Conservation (phyloP, 495 filamentous ascomycete genomes). For the Penicillium tannophilum region DNA sequence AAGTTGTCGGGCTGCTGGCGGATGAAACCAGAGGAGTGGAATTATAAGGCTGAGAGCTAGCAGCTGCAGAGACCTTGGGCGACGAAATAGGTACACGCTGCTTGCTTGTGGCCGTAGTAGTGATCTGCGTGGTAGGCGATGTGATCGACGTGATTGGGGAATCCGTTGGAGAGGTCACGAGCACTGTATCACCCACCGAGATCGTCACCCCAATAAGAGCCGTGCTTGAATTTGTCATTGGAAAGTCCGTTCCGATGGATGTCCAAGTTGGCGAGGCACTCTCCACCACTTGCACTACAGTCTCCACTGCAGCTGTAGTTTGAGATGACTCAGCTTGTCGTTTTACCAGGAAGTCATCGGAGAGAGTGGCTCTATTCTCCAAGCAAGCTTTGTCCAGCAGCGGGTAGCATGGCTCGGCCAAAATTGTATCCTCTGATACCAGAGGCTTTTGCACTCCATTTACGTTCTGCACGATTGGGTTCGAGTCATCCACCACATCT, state of each 20-base stretch:
- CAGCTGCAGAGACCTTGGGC: slow-evolving; percentile 9
- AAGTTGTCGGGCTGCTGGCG: slow-evolving; percentile 16
- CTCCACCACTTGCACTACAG: slow-evolving; percentile 26
- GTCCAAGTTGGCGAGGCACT: slow-evolving; percentile 23
- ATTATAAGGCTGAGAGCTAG: slow-evolving; percentile 9
- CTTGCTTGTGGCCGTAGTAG: slow-evolving; percentile 10
- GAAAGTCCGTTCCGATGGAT: slow-evolving; percentile 16
- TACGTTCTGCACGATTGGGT: slow-evolving; percentile 1
- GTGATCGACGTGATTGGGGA: neutral
- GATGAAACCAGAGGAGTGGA: slow-evolving; percentile 20
- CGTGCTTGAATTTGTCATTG: slow-evolving; percentile 23
- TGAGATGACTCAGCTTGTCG: slow-evolving; percentile 20
- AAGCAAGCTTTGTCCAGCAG: slow-evolving; percentile 14
- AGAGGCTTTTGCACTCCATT: slow-evolving; percentile 3
- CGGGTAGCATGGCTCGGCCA: slow-evolving; percentile 15
- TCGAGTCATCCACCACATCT: slow-evolving; percentile 6
- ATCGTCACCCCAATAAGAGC: slow-evolving; percentile 17
- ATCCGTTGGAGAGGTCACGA: neutral
- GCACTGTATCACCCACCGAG: slow-evolving; percentile 3
- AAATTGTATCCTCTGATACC: slow-evolving; percentile 8
- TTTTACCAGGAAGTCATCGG: slow-evolving; percentile 12
- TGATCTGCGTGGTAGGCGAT: neutral
- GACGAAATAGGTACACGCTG: slow-evolving; percentile 12
- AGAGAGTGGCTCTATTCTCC: slow-evolving; percentile 5
- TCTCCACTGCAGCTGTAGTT: slow-evolving; percentile 8